A percentile compares a stretch with the other conserved stretches of the same genome.
Conservation (phyloP, 768 basidiomycete species). For the Clavulina sp. region DNA sequence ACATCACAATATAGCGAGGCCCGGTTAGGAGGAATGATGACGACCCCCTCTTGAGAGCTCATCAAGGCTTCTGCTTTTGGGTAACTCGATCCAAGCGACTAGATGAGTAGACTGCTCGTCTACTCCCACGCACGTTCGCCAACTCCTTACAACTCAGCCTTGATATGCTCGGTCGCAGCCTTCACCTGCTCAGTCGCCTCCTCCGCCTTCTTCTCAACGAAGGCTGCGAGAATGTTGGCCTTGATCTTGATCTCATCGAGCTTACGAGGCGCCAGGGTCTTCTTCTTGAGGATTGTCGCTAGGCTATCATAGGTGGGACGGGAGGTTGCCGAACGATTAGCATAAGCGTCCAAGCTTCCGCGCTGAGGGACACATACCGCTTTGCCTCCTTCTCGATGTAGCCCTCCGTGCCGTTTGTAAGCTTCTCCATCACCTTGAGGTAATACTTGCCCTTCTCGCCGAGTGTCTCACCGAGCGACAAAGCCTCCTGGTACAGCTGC, state of each 20-base stretch:
- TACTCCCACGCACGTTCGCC: too few relatives aligned
- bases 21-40: too few relatives aligned
- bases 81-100: too few relatives aligned
- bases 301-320: constrained; percentile 36
- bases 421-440: constrained; percentile 78
- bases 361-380: constrained; percentile 33
- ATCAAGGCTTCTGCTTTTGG: too few relatives aligned
- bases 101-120: too few relatives aligned
- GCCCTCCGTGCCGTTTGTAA: constrained; percentile 44
- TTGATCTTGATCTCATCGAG: constrained; percentile 89
- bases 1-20: too few relatives aligned
- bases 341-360: neutral
- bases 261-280: constrained; percentile 56
- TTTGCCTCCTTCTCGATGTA: constrained; percentile 77
- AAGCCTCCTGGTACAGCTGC: constrained; percentile 49
- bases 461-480: constrained; percentile 30
- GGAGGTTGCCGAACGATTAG: neutral
- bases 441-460: constrained; percentile 56
- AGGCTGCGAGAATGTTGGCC: constrained; percentile 64
- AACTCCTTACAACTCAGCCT: constrained; percentile 2
- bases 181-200: constrained; percentile 15
- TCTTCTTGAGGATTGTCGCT: constrained; percentile 57
- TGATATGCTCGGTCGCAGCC: constrained; percentile 9
- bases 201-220: constrained; percentile 23
- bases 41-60: too few relatives aligned